phyloP scores from a whole-genome alignment of 257 asterid species.

The Solanum arcanum region DNA sequence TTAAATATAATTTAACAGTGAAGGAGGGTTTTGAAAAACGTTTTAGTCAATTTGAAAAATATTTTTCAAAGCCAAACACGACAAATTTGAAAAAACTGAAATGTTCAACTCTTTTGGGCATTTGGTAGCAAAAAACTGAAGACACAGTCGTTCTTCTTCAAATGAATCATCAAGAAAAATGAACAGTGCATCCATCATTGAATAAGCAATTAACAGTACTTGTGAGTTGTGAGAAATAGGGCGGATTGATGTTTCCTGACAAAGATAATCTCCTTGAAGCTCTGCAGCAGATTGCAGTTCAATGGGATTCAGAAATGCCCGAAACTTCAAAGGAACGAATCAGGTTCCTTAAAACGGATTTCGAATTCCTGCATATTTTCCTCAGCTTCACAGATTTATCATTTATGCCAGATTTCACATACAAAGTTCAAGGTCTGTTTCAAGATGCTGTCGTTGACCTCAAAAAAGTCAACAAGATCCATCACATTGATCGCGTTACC shows the following conservation, averaged over 20 bases:
- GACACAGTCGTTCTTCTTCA: too few species aligned
- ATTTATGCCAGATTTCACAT: accelerated
- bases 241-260: neutral
- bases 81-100: too few species aligned
- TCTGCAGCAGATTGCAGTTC: accelerated
- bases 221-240: too few species aligned
- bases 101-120: too few species aligned
- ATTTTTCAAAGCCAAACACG: too few species aligned
- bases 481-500: neutral
- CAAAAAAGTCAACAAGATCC: neutral
- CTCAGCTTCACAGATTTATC: neutral
- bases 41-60: too few species aligned
- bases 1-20: too few species aligned
- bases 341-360: neutral
- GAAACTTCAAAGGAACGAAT: neutral
- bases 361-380: neutral
- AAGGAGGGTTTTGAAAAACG: too few species aligned
- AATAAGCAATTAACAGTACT: too few species aligned
- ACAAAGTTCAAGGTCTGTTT: neutral
- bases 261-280: neutral
- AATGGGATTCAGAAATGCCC: neutral
- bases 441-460: neutral
- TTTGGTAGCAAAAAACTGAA: too few species aligned
- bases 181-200: too few species aligned
- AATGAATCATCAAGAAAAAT: too few species aligned